Percentiles rank a stretch among this genome's conserved stretches.
Evolutionary conservation across 129 eudicot species (phyloP).

Genomic region (Smallanthus sonchifolius): DNA sequence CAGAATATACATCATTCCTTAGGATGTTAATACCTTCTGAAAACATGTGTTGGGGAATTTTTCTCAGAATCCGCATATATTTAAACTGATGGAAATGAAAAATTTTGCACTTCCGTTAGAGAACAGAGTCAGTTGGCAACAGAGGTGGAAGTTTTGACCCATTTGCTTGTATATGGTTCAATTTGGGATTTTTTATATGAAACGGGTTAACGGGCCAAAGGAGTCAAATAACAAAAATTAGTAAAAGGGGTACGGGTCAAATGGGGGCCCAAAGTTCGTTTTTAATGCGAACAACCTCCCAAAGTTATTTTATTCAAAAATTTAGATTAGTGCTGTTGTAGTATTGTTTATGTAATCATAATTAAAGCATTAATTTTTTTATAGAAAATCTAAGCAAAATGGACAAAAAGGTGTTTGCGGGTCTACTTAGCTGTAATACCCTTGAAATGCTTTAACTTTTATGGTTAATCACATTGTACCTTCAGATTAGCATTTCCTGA

Average conservation of each 20-base stretch:
- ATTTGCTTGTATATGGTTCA: background rate
- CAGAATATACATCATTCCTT: background rate
- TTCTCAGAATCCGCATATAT: no score
- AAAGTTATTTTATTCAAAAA: no score
- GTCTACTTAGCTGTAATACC: background rate
- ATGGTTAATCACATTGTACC: background rate
- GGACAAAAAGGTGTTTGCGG: background rate
- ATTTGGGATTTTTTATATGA: background rate
- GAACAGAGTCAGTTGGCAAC: background rate
- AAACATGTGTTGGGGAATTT: background rate
- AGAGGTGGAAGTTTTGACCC: background rate
- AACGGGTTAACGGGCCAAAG: no score
- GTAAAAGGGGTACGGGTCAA: background rate
- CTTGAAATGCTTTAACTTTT: background rate
- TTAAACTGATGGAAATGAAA: no score
- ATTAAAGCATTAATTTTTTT: no score
- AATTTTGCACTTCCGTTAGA: no score
- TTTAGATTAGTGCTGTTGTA: background rate
- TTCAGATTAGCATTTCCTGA: conserved; percentile 80
- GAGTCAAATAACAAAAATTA: no score
- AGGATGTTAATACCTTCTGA: conserved; percentile 5
- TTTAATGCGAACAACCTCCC: no score
- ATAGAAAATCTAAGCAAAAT: background rate
- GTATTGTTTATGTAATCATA: background rate
- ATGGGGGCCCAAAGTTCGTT: background rate